Conservation (phyloP, 352 stramenopile species). For the Phytophthora niederhauseri region DNA sequence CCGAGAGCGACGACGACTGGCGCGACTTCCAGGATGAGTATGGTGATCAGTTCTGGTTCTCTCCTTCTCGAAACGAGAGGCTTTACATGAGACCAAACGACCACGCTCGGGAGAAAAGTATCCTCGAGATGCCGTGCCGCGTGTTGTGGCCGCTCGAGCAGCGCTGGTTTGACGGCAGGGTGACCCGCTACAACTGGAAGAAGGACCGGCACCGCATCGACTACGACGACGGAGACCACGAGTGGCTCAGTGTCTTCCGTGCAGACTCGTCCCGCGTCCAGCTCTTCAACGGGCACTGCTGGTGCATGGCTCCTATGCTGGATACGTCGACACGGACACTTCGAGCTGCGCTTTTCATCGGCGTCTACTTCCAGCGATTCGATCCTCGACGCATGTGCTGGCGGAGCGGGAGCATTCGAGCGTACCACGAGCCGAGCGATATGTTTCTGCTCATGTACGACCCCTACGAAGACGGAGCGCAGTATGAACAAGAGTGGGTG, state of each 20-base stretch:
- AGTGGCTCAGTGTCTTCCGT: slow-evolving; percentile 60
- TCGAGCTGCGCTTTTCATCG: slow-evolving; percentile 61
- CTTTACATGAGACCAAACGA: slow-evolving; percentile 76
- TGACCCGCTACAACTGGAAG: slow-evolving; percentile 59
- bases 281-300: slow-evolving; percentile 72
- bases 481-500: slow-evolving; percentile 59
- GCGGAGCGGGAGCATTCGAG: slow-evolving; percentile 50
- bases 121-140: slow-evolving; percentile 67
- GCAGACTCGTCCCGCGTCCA: slow-evolving; percentile 57
- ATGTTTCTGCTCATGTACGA: slow-evolving; percentile 67
- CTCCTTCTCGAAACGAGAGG: slow-evolving; percentile 63
- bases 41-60: slow-evolving; percentile 83
- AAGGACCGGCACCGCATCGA: slow-evolving; percentile 75
- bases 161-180: slow-evolving; percentile 69
- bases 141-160: slow-evolving; percentile 81
- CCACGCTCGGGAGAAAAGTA: slow-evolving; percentile 47
- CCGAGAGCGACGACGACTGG: slow-evolving; percentile 83
- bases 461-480: slow-evolving; percentile 16
- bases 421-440: slow-evolving; percentile 61
- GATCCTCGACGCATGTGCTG: slow-evolving; percentile 55
- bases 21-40: slow-evolving; percentile 66
- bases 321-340: slow-evolving; percentile 53
- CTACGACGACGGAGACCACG: slow-evolving; percentile 81
- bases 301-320: slow-evolving; percentile 76
- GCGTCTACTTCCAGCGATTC: slow-evolving; percentile 57